Percentiles rank a stretch among this genome's conserved stretches.
These are phyloP conservation scores for Colletotrichum sp. DNA, from an alignment of 2,329 filamentous ascomycete species.

Conservation along the genomic window DNA sequence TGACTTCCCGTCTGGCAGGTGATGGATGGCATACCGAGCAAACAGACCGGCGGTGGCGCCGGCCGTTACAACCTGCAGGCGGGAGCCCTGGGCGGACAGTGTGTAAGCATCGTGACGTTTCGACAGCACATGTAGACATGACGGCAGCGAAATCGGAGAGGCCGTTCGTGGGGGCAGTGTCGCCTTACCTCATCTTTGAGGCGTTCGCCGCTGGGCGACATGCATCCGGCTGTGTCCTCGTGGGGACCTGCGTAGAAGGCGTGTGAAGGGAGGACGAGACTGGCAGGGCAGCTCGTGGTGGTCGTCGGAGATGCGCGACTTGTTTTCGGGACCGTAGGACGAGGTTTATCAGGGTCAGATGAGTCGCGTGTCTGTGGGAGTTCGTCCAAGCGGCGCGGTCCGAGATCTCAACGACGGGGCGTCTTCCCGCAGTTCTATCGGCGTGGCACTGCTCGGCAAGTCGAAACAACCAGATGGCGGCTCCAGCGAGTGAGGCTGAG, in stretches of 20 bases:
- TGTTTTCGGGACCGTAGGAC: constrained; percentile 11
- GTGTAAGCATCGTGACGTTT: constrained; percentile 16
- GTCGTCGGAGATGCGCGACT: background rate
- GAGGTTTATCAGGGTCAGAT: constrained; percentile 16
- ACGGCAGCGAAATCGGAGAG: background rate
- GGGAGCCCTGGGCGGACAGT: constrained; percentile 50
- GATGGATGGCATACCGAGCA: constrained; percentile 66
- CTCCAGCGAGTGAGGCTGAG: constrained; percentile 11
- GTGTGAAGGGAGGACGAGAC: background rate
- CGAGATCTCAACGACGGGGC: background rate
- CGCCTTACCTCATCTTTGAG: constrained; percentile 63
- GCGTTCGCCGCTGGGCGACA: constrained; percentile 42
- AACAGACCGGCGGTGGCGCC: constrained; percentile 79
- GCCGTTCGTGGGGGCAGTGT: background rate
- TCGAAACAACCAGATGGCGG: constrained; percentile 2
- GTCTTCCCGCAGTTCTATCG: background rate
- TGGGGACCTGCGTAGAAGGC: constrained; percentile 5
- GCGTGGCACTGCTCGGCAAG: constrained; percentile 10
- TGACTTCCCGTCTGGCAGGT: background rate
- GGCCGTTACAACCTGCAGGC: constrained; percentile 59
- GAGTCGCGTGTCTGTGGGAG: constrained; percentile 9
- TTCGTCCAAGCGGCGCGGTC: constrained; percentile 12
- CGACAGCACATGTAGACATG: background rate
- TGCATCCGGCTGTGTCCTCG: constrained; percentile 32
- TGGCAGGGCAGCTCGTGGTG: background rate